A percentile compares a stretch with the other conserved stretches of the same genome.
Conservation (phyloP, 2,329 filamentous ascomycete species). For the Botryotinia convoluta region DNA sequence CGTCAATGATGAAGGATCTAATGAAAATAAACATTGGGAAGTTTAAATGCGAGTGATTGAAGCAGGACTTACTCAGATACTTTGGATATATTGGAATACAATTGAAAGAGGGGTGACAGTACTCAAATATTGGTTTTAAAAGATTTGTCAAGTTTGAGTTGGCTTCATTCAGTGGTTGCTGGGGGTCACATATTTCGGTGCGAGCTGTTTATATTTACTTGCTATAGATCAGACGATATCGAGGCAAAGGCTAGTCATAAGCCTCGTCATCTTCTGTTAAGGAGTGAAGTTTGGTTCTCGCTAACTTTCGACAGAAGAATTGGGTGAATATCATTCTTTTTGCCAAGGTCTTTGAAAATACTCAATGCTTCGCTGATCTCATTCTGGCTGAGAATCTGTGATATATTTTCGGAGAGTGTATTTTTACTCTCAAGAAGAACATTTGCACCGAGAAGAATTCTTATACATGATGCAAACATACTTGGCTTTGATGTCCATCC, state of each 20-base stretch:
- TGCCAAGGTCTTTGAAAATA: constrained; percentile 7
- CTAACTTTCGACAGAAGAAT: neutral
- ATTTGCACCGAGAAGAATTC: constrained; percentile 41
- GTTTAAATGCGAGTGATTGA: neutral
- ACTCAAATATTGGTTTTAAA: neutral
- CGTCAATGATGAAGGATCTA: neutral
- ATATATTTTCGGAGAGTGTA: neutral
- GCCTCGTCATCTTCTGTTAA: constrained; percentile 9
- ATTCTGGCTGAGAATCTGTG: neutral
- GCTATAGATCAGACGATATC: neutral
- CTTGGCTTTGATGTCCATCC: constrained; percentile 70
- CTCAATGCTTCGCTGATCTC: constrained; percentile 4
- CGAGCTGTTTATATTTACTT: neutral
- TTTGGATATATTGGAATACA: neutral
- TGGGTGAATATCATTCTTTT: constrained; percentile 18
- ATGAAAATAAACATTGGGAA: neutral
- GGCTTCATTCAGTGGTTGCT: neutral
- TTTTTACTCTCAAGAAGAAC: neutral
- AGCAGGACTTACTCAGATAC: neutral
- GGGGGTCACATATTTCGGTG: neutral
- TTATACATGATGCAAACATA: constrained; percentile 59
- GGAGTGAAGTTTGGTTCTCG: constrained; percentile 8
- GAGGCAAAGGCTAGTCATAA: neutral
- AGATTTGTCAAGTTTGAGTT: neutral
- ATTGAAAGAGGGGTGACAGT: neutral